Evolutionary conservation across 768 basidiomycete species (phyloP).

Genomic region (Gymnopilus junonius): DNA sequence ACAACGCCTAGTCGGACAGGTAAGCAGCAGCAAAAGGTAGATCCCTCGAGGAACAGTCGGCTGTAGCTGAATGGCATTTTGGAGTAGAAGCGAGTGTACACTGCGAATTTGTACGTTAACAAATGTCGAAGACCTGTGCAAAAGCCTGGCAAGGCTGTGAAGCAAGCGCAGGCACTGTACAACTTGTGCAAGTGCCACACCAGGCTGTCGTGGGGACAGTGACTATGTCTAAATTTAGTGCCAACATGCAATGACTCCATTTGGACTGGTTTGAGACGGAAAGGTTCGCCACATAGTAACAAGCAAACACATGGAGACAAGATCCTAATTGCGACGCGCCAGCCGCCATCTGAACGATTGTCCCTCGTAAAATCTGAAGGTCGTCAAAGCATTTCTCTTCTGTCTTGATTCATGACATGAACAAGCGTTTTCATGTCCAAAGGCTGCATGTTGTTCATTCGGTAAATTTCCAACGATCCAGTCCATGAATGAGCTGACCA

Average conservation of each 20-base stretch:
- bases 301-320: neutral
- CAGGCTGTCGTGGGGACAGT: neutral
- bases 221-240: neutral
- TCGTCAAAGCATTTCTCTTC: neutral
- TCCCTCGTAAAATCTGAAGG: no score
- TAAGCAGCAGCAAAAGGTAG: slow-evolving; percentile 63
- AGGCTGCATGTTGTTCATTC: slow-evolving; percentile 73
- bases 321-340: no score
- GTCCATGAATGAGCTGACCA: slow-evolving; percentile 3
- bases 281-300: neutral
- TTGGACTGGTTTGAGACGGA: neutral
- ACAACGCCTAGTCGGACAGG: slow-evolving; percentile 67
- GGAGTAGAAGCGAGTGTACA: neutral
- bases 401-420: slow-evolving; percentile 51
- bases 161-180: neutral
- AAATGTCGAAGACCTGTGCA: neutral
- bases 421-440: slow-evolving; percentile 65
- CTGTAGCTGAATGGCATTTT: slow-evolving; percentile 49
- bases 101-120: neutral
- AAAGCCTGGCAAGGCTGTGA: neutral
- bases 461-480: slow-evolving; percentile 41
- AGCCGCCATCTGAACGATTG: neutral
- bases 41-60: slow-evolving; percentile 52
- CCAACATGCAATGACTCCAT: no score
- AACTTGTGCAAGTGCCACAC: no score